A percentile compares a stretch with the other conserved stretches of the same genome.
Conservation (phyloP, 148 eudicot species). For the Rhododendron simsii region DNA sequence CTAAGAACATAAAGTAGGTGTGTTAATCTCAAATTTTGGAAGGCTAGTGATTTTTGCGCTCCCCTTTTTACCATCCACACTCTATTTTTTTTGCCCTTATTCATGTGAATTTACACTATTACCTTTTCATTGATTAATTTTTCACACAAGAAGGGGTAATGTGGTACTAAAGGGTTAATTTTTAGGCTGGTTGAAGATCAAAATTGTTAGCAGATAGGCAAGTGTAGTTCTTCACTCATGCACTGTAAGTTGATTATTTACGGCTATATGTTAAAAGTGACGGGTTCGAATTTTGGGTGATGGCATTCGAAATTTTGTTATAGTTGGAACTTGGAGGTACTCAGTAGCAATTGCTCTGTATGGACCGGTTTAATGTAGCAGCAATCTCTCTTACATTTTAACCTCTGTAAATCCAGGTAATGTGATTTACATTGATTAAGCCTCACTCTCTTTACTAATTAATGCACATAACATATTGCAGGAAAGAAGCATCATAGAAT, state of each 20-base stretch:
- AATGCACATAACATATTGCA: constrained; percentile 4
- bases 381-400: neutral
- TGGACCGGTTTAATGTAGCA: neutral
- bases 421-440: neutral
- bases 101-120: no score
- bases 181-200: neutral
- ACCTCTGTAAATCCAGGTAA: neutral
- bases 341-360: neutral
- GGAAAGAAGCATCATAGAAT: constrained; percentile 24
- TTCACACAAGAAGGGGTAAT: no score
- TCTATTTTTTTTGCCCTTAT: no score
- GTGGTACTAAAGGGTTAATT: neutral
- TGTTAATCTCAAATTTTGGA: no score
- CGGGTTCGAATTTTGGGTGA: neutral
- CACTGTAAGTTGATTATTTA: neutral
- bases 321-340: neutral
- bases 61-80: no score
- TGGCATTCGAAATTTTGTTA: neutral
- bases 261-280: neutral
- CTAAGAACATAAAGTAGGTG: neutral
- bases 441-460: neutral
- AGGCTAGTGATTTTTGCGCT: no score
- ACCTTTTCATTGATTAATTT: no score
- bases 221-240: neutral
- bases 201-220: neutral